Conservation (phyloP, 768 basidiomycete genomes). For the Cantharellus cinnabarinus region DNA sequence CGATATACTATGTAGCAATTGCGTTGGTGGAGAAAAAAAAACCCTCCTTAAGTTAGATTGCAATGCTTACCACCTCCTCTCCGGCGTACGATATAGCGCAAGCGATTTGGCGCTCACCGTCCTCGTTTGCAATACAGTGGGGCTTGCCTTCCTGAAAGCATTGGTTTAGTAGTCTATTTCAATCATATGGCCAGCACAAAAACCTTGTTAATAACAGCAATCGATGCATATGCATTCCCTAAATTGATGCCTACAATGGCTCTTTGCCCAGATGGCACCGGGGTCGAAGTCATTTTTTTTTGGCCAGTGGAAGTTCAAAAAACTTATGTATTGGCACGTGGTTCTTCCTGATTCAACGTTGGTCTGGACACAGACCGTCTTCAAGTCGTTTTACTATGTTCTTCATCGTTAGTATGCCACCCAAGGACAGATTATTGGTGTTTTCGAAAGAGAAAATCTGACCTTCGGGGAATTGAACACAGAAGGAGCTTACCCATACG, state of each 20-base stretch:
- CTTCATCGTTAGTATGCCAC: slow-evolving; percentile 6
- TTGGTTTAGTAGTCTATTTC: not conserved
- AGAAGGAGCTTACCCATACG: slow-evolving; percentile 97
- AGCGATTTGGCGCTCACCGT: slow-evolving; percentile 95
- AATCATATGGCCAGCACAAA: not conserved
- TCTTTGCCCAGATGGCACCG: not conserved
- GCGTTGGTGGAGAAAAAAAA: not conserved
- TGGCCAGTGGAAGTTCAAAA: not conserved
- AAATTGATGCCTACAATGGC: slow-evolving; percentile 85
- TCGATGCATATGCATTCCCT: slow-evolving; percentile 86
- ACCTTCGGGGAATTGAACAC: not conserved
- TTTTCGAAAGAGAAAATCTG: not conserved
- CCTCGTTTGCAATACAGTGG: slow-evolving; percentile 94
- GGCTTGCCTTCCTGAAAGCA: slow-evolving; percentile 58
- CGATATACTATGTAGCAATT: slow-evolving; percentile 51
- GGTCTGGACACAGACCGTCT: not conserved
- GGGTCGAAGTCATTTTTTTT: not conserved
- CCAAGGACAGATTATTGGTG: not conserved
- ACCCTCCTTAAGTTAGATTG: not conserved
- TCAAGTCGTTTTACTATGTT: slow-evolving; percentile 3
- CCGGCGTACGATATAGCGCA: slow-evolving; percentile 82
- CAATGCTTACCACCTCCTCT: slow-evolving; percentile 61
- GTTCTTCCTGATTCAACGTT: not conserved
- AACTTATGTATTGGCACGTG: not conserved
- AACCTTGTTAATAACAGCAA: slow-evolving; percentile 89